Evolutionary conservation across 192 early-diverging fungal genomes (phyloP).

Genomic region (Cetraspora pellucida): DNA sequence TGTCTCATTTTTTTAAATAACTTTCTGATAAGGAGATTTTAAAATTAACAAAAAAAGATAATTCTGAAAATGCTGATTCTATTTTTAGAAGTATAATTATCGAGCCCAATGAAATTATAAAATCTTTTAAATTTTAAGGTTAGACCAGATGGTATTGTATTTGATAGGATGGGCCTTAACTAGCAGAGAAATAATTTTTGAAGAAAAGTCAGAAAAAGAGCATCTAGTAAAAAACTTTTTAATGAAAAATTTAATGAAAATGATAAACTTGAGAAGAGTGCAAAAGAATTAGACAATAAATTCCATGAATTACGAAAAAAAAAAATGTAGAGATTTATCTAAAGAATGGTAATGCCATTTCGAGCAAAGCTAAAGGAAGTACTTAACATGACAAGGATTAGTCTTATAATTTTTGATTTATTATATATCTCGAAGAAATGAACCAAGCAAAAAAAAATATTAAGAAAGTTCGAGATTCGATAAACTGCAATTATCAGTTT

Average conservation of each 20-base stretch:
- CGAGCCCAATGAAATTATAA: too few relatives aligned
- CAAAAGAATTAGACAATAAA: neutral
- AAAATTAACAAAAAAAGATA: too few relatives aligned
- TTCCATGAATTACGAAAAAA: neutral
- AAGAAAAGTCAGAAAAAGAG: neutral
- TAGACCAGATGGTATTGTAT: slow-evolving; percentile 3
- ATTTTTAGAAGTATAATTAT: too few relatives aligned
- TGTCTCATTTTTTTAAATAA: too few relatives aligned
- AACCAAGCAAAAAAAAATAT: neutral
- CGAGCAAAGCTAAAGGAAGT: neutral
- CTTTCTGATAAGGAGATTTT: too few relatives aligned
- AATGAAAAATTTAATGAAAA: neutral
- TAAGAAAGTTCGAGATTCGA: neutral
- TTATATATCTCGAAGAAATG: neutral
- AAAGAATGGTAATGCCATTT: neutral
- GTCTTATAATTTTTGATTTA: neutral
- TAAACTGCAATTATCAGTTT: neutral
- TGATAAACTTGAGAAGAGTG: neutral
- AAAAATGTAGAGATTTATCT: neutral
- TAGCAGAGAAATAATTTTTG: neutral
- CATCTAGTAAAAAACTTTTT: neutral
- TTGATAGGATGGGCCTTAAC: neutral
- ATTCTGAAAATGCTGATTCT: too few relatives aligned
- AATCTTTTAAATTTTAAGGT: neutral
- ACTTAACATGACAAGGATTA: neutral